Conservation (phyloP, 1,139 yeast genomes). For the Lodderomyces jiufengensis region DNA sequence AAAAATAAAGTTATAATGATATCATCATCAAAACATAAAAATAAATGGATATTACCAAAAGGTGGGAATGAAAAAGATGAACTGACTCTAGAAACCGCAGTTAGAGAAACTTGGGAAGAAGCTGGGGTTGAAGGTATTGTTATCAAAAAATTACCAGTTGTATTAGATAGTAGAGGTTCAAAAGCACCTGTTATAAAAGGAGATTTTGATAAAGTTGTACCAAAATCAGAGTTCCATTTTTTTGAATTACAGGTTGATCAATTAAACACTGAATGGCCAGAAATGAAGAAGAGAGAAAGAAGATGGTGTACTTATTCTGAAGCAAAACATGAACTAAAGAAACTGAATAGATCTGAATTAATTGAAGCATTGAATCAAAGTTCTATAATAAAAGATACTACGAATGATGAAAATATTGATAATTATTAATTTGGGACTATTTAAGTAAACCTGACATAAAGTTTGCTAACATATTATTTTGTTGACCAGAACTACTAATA, state of each 20-base stretch:
- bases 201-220: slow-evolving; percentile 47
- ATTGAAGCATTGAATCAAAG: slow-evolving; percentile 60
- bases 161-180: slow-evolving; percentile 66
- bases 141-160: slow-evolving; percentile 52
- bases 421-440: slow-evolving; percentile 15
- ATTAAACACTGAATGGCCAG: slow-evolving; percentile 73
- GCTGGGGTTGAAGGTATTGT: slow-evolving; percentile 81
- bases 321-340: slow-evolving; percentile 61
- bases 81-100: slow-evolving; percentile 57
- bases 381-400: slow-evolving; percentile 37
- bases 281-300: slow-evolving; percentile 53
- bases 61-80: slow-evolving; percentile 96
- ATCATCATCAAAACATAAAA: slow-evolving; percentile 62
- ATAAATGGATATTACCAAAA: slow-evolving; percentile 86
- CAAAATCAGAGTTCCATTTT: slow-evolving; percentile 79
- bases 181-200: slow-evolving; percentile 50
- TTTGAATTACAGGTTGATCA: slow-evolving; percentile 66
- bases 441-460: slow-evolving; percentile 79
- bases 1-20: slow-evolving; percentile 69
- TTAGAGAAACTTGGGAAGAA: slow-evolving; percentile 96
- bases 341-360: slow-evolving; percentile 66
- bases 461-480: slow-evolving; percentile 70
- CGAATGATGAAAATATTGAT: slow-evolving; percentile 6
- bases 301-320: slow-evolving; percentile 75
- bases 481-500: slow-evolving; percentile 53